Conservation (phyloP, 768 basidiomycete genomes). For the Boletellus sp. region DNA sequence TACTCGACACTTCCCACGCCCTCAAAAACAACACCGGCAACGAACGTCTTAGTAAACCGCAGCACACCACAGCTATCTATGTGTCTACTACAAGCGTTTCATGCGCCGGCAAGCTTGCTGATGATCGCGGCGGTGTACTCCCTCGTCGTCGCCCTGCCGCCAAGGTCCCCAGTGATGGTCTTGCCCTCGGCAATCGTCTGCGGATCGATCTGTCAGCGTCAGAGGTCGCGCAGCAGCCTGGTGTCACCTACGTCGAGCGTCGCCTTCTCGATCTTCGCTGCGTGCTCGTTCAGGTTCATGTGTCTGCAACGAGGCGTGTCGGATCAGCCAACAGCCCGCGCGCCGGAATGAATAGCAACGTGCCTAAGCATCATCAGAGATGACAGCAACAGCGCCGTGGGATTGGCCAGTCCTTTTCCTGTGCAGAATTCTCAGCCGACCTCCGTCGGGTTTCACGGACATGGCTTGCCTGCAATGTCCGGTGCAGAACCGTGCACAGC, state of each 20-base stretch:
- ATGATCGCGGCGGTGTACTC: slow-evolving; percentile 92
- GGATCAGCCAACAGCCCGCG: slow-evolving; percentile 17
- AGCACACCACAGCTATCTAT: slow-evolving; percentile 10
- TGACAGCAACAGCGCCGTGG: slow-evolving; percentile 95
- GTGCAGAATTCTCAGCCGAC: slow-evolving; percentile 6
- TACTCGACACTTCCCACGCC: slow-evolving; percentile 26
- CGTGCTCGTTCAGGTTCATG: slow-evolving; percentile 85
- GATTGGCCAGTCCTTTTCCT: slow-evolving; percentile 95
- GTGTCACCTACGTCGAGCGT: slow-evolving; percentile 69
- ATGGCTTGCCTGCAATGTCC: slow-evolving; percentile 82
- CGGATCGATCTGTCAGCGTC: slow-evolving; percentile 7
- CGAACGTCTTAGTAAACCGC: not conserved
- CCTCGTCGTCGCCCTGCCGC: slow-evolving; percentile 85
- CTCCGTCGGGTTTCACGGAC: not conserved
- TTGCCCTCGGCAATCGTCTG: slow-evolving; percentile 98
- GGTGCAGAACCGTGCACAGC: slow-evolving; percentile 99
- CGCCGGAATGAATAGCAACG: slow-evolving; percentile 26
- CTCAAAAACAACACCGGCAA: not conserved
- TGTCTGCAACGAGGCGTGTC: slow-evolving; percentile 52
- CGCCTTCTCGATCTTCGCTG: slow-evolving; percentile 88
- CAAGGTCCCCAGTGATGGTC: slow-evolving; percentile 91
- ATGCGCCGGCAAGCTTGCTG: slow-evolving; percentile 48
- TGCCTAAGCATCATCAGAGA: slow-evolving; percentile 98
- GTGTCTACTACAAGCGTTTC: no score
- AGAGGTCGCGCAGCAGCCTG: not conserved